A percentile compares a stretch with the other conserved stretches of the same genome.
Evolutionary conservation across 768 basidiomycete genomes (phyloP).

Genomic region (Lactarius indigo): DNA sequence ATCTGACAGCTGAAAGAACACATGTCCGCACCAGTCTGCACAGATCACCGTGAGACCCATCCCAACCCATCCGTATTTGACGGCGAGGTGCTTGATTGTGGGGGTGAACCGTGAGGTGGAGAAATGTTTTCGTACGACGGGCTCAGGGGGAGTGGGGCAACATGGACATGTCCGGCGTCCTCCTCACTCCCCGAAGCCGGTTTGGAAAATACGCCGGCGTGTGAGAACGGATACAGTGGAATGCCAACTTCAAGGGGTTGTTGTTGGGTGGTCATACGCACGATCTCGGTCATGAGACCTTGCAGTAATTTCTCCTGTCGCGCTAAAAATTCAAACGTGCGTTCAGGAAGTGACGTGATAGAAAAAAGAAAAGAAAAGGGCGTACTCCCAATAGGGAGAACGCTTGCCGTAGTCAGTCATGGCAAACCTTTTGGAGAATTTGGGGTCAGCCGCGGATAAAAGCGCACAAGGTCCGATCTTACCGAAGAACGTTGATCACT

Average conservation of each 20-base stretch:
- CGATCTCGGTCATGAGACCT: constrained; percentile 81
- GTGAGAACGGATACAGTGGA: constrained; percentile 80
- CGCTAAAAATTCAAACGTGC: constrained; percentile 38
- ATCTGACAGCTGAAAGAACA: no score
- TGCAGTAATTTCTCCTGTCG: constrained; percentile 82
- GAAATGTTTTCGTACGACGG: constrained; percentile 33
- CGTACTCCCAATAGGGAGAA: constrained; percentile 82
- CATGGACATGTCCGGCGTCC: constrained; percentile 28
- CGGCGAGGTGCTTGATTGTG: constrained; percentile 13
- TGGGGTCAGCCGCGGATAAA: constrained; percentile 29
- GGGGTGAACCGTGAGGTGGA: constrained; percentile 20
- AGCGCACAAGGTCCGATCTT: constrained; percentile 22
- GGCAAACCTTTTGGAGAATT: constrained; percentile 79
- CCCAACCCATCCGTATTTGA: constrained; percentile 24
- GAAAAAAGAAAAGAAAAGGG: constrained; percentile 15
- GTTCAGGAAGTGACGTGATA: not conserved
- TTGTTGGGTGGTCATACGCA: constrained; percentile 76
- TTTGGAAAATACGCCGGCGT: constrained; percentile 56
- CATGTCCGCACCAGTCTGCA: not conserved
- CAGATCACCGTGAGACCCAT: constrained; percentile 13
- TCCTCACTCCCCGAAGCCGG: constrained; percentile 35
- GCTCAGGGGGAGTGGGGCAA: constrained; percentile 40
- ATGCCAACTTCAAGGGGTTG: constrained; percentile 77
- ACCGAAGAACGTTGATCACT: constrained; percentile 83
- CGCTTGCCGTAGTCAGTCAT: constrained; percentile 78